phyloP scores from a whole-genome alignment of 2,329 filamentous ascomycete species.

The Penicillium capsulatum region DNA sequence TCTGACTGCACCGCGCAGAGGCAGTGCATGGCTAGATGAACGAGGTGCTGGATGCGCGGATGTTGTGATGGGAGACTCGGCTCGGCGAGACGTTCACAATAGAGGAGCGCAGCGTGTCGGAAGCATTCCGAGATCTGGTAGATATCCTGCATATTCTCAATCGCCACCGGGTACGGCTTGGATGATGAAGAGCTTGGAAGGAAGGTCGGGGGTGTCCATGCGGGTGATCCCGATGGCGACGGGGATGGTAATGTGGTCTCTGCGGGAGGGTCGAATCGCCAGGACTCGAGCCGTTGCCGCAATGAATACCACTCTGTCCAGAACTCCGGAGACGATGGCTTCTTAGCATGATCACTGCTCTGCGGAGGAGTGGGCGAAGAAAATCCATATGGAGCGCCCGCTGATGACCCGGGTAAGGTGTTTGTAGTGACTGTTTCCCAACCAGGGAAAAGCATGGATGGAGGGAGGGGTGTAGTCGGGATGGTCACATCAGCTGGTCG shows the following conservation, averaged over 20 bases:
- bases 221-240: slow-evolving; percentile 15
- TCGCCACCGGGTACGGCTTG: slow-evolving; percentile 38
- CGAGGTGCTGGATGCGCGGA: slow-evolving; percentile 75
- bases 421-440: slow-evolving; percentile 16
- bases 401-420: slow-evolving; percentile 40
- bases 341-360: slow-evolving; percentile 17
- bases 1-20: slow-evolving; percentile 74
- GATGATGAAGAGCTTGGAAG: slow-evolving; percentile 31
- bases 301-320: slow-evolving; percentile 85
- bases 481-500: slow-evolving; percentile 22
- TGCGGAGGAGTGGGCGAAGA: slow-evolving; percentile 31
- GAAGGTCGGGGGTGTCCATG: slow-evolving; percentile 15
- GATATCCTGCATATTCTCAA: slow-evolving; percentile 67
- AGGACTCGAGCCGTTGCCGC: slow-evolving; percentile 69
- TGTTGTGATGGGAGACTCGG: slow-evolving; percentile 69
- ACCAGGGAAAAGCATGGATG: slow-evolving; percentile 31
- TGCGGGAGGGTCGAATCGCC: slow-evolving; percentile 62
- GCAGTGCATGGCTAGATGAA: slow-evolving; percentile 77
- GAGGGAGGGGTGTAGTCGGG: slow-evolving; percentile 31
- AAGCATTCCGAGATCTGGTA: slow-evolving; percentile 84
- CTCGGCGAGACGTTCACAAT: slow-evolving; percentile 80
- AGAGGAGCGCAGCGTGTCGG: slow-evolving; percentile 81
- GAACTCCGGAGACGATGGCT: slow-evolving; percentile 48
- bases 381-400: slow-evolving; percentile 18
- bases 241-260: slow-evolving; percentile 19